Percentiles rank a stretch among this genome's conserved stretches.
phyloP scores from a whole-genome alignment of 2,329 filamentous ascomycete species.

The Metarhizium rileyi region DNA sequence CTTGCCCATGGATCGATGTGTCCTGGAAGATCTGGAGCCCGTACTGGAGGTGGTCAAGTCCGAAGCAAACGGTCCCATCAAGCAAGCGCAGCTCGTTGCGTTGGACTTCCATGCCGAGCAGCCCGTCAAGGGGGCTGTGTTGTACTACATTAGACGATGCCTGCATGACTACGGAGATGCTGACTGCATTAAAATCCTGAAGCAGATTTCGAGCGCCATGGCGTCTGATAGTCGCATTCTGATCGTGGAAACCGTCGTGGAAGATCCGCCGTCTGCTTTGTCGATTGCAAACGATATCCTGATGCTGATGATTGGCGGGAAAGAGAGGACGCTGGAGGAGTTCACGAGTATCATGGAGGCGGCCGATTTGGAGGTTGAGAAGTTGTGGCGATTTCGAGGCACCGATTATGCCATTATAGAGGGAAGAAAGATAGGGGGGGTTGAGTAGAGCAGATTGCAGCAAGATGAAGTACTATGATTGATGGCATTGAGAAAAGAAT shows the following conservation, averaged over 20 bases:
- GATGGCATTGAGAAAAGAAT: no score
- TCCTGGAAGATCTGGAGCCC: conserved; percentile 7
- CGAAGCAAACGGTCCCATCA: conserved; percentile 5
- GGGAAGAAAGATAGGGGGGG: conserved; percentile 7
- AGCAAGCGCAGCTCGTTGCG: background rate
- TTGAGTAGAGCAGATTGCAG: no score
- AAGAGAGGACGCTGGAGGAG: conserved; percentile 19
- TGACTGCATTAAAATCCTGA: conserved; percentile 20
- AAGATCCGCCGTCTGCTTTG: conserved; percentile 15
- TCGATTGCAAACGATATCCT: conserved; percentile 20
- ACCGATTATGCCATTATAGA: conserved; percentile 12
- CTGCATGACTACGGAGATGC: conserved; percentile 29
- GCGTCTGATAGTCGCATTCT: conserved; percentile 22
- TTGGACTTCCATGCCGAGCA: conserved; percentile 14
- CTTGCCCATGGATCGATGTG: conserved; percentile 5
- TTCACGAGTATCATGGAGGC: conserved; percentile 15
- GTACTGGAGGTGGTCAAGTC: conserved; percentile 14
- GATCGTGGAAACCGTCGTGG: conserved; percentile 22
- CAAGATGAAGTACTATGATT: no score
- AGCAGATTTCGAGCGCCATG: conserved; percentile 19
- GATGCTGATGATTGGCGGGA: conserved; percentile 23
- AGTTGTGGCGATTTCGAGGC: conserved; percentile 8
- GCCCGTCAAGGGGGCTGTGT: conserved; percentile 17
- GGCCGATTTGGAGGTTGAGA: conserved; percentile 18
- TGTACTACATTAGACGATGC: conserved; percentile 26